These are phyloP conservation scores for Millerago galiae DNA, from an alignment of 805 yeast genomes.

Conservation along the genomic window DNA sequence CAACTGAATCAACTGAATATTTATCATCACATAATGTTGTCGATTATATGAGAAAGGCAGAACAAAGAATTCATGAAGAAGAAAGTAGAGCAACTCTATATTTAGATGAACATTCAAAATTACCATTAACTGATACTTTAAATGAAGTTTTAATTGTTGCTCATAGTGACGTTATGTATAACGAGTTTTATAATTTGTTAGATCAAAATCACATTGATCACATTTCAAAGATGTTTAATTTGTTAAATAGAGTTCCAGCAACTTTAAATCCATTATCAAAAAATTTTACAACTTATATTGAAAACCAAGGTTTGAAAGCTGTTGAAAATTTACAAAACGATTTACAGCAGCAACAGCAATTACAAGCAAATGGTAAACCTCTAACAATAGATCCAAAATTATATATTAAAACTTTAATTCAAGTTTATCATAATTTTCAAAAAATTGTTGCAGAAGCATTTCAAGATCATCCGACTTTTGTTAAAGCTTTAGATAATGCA, in stretches of 20 bases:
- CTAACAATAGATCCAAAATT: conserved; percentile 60
- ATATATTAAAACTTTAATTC: conserved; percentile 72
- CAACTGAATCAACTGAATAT: conserved; percentile 59
- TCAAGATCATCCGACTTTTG: conserved; percentile 67
- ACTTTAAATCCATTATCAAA: conserved; percentile 75
- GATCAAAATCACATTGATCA: conserved; percentile 68
- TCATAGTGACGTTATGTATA: conserved; percentile 70
- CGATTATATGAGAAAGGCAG: conserved; percentile 85
- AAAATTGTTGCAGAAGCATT: conserved; percentile 62
- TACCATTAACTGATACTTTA: conserved; percentile 66
- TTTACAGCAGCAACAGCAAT: conserved; percentile 16
- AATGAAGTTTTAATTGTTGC: conserved; percentile 71
- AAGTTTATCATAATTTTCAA: conserved; percentile 62
- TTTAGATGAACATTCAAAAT: conserved; percentile 80
- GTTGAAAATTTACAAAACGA: conserved; percentile 48
- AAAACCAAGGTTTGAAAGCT: conserved; percentile 53
- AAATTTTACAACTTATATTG: conserved; percentile 67
- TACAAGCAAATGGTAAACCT: conserved; percentile 10
- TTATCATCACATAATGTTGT: conserved; percentile 74
- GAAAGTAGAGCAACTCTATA: conserved; percentile 68
- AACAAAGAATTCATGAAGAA: conserved; percentile 77
- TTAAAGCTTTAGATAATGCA: conserved; percentile 83
- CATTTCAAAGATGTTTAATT: conserved; percentile 67
- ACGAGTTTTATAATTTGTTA: conserved; percentile 68
- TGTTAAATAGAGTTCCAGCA: conserved; percentile 71